Conservation (phyloP, 1,284 basidiomycete genomes). For the Pulveroboletus sp. region DNA sequence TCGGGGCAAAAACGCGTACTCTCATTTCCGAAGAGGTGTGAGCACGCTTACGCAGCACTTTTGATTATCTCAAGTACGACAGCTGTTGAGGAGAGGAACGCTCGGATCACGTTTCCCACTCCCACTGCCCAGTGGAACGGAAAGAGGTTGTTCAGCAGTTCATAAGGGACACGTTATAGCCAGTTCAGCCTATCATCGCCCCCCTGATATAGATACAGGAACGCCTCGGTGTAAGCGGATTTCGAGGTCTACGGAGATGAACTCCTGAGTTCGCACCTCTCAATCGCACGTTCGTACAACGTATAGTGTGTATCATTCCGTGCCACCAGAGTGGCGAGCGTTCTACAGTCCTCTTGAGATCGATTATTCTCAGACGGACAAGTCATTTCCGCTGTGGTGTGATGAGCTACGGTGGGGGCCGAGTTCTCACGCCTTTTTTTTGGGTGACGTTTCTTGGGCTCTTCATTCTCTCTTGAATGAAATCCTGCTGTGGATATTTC, state of each 20-base stretch:
- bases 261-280: slow-evolving; percentile 16
- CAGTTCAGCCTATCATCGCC: slow-evolving; percentile 18
- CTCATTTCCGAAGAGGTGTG: slow-evolving; percentile 21
- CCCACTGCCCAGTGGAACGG: slow-evolving; percentile 12
- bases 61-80: slow-evolving; percentile 16
- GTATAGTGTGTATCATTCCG: slow-evolving; percentile 9
- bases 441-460: slow-evolving; percentile 7
- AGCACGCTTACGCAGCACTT: slow-evolving; percentile 3
- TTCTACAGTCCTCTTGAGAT: slow-evolving; percentile 13
- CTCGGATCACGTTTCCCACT: slow-evolving; percentile 9
- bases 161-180: slow-evolving; percentile 23
- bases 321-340: slow-evolving; percentile 15
- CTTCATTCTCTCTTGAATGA: slow-evolving; percentile 3
- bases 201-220: slow-evolving; percentile 23
- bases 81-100: slow-evolving; percentile 9
- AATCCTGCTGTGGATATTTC: slow-evolving; percentile 1
- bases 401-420: neutral
- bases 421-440: slow-evolving; percentile 14
- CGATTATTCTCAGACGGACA: slow-evolving; percentile 6
- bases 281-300: slow-evolving; percentile 28
- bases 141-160: slow-evolving; percentile 5
- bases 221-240: slow-evolving; percentile 29
- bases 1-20: slow-evolving; percentile 5
- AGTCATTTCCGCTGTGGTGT: slow-evolving; percentile 26
- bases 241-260: slow-evolving; percentile 29